phyloP scores from a whole-genome alignment of 495 filamentous ascomycete species.

The Daldinia childiae region DNA sequence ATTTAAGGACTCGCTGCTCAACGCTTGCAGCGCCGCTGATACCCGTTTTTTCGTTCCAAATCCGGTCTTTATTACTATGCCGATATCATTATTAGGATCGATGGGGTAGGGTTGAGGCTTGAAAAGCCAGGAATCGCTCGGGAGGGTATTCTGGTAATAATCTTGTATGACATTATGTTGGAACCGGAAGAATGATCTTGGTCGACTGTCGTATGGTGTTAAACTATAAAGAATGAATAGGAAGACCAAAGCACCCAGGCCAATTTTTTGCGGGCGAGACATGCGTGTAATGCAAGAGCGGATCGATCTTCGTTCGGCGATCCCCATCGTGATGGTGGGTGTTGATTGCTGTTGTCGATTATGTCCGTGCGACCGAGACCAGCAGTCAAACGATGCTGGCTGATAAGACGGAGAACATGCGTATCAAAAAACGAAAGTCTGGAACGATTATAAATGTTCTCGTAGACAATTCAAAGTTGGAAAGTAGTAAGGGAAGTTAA shows the following conservation, averaged over 20 bases:
- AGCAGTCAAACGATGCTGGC: constrained; percentile 8
- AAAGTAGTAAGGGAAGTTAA: neutral
- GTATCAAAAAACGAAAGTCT: constrained; percentile 18
- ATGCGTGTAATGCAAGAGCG: constrained; percentile 41
- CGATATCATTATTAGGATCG: constrained; percentile 49
- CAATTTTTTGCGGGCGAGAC: constrained; percentile 45
- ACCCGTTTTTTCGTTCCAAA: constrained; percentile 54
- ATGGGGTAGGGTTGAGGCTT: constrained; percentile 44
- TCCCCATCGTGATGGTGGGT: constrained; percentile 36
- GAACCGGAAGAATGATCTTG: constrained; percentile 45
- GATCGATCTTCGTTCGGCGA: constrained; percentile 42
- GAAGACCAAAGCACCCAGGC: constrained; percentile 27
- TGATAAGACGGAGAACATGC: constrained; percentile 25
- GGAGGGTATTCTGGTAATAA: constrained; percentile 44
- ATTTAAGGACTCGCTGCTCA: constrained; percentile 43
- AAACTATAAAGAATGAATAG: constrained; percentile 42
- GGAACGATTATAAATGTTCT: constrained; percentile 15
- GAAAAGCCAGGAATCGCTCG: constrained; percentile 46
- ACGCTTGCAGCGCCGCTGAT: constrained; percentile 49
- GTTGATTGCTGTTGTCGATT: constrained; percentile 14
- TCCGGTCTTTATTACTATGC: constrained; percentile 58
- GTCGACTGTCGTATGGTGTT: constrained; percentile 38
- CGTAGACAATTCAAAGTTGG: neutral
- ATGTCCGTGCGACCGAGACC: constrained; percentile 10
- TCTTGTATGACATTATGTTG: constrained; percentile 41